Base-by-base conservation (phyloP, 176 grass and related monocot genomes). In the Cenchrus americanus region DNA sequence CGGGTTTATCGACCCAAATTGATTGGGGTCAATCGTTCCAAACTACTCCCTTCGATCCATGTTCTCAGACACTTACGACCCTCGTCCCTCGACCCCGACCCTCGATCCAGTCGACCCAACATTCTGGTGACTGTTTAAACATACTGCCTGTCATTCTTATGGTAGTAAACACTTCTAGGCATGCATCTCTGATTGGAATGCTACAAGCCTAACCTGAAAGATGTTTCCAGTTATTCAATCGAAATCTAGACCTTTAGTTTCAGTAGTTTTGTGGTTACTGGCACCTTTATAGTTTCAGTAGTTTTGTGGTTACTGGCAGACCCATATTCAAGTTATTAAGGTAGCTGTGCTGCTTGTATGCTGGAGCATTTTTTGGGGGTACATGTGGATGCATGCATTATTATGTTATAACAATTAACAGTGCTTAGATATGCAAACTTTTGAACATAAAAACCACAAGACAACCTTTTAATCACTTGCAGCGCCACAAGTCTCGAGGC, bases 151-250 rank as follows among this genome's bases (percentile, higher is more conserved):
- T 32, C 48, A 53, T 62, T 77, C 26, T 78, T 52, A 10, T 42
- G 66, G 44, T 30, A 18, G 47, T 59, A 24, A n/a, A 73, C 48
- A 24, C 10, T 4, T 71, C 62, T 62, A 55, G 58, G 13, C 0
- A 37, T 79, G 62, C 26, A 42, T 78, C 57, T 72, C 2, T 49
- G 43, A 59, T 82, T 14, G 60, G 73, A 71, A 49, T 81, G 22
- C 17, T 69, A 23, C 27, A 6, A 4, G 4, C 34, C 34, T 37
- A 37, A 2, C 27, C 32, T 41, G 15, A 41, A 82, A 76, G 42
- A 63, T 10, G 13, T 80, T 40, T 58, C 66, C 12, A 44, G 8
- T n/a, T 71, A 70, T 54, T 57, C 37, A 8, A 47, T n/a, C 22
- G 14, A 6, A 54, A 55, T 32, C 34, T 70, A 22, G 26, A 60